Percentiles rank a stretch among this genome's conserved stretches.
These are phyloP conservation scores for Solanum stenotomum DNA, from an alignment of 257 asterid species.

Conservation along the genomic window DNA sequence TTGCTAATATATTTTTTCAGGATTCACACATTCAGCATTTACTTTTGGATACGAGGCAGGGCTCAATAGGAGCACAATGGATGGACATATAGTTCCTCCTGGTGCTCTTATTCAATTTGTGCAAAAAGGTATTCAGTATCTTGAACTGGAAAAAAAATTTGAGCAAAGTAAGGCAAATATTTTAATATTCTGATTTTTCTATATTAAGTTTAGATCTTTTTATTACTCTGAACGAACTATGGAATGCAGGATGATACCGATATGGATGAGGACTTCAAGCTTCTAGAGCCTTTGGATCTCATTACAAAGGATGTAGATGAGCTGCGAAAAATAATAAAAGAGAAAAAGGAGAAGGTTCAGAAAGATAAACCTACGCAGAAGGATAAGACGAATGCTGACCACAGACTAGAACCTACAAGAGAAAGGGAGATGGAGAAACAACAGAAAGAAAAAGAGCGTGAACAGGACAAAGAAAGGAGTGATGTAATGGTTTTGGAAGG, in stretches of 20 bases:
- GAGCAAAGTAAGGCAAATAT: conserved; percentile 37
- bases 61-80: conserved; percentile 52
- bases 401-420: not conserved
- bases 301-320: conserved; percentile 75
- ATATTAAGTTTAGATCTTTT: conserved; percentile 15
- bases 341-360: conserved; percentile 49
- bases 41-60: conserved; percentile 88
- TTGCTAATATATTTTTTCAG: conserved; percentile 30
- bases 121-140: conserved; percentile 84
- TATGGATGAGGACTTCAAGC: conserved; percentile 70
- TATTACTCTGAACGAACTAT: conserved; percentile 16
- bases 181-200: not conserved
- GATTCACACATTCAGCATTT: conserved; percentile 79
- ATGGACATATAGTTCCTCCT: conserved; percentile 85
- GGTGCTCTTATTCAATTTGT: conserved; percentile 79
- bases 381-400: conserved; percentile 30
- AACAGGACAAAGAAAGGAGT: no score
- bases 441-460: no score
- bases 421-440: no score
- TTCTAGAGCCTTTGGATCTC: conserved; percentile 79
- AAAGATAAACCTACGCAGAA: conserved; percentile 14
- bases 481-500: conserved; percentile 87
- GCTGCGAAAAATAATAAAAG: conserved; percentile 65
- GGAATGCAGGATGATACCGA: conserved; percentile 67
- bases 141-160: conserved; percentile 83